phyloP scores from a whole-genome alignment of 768 basidiomycete genomes.

The Phlebiopsis gigantea region DNA sequence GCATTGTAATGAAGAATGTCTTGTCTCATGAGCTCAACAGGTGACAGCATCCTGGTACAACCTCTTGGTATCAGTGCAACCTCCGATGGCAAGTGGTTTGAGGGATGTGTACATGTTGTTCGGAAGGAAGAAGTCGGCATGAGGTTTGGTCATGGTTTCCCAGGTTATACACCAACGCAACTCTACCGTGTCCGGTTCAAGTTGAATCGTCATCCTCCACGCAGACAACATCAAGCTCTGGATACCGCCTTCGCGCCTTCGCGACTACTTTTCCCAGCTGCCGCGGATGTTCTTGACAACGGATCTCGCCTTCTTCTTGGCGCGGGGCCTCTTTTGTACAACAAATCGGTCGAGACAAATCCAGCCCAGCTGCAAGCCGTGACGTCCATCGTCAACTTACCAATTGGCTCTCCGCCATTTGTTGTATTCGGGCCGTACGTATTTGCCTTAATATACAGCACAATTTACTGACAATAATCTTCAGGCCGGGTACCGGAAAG shows the following conservation, averaged over 20 bases:
- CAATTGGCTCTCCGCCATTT: conserved; percentile 46
- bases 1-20: conserved; percentile 7
- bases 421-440: conserved; percentile 63
- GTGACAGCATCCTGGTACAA: conserved; percentile 28
- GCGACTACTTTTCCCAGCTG: conserved; percentile 44
- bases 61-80: conserved; percentile 7
- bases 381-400: conserved; percentile 39
- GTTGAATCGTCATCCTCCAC: conserved; percentile 46
- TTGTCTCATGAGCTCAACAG: conserved; percentile 26
- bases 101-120: conserved; percentile 45
- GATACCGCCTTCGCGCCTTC: conserved; percentile 31
- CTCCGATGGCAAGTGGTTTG: conserved; percentile 28
- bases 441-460: not conserved
- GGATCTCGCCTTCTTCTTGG: conserved; percentile 16
- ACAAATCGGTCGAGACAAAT: conserved; percentile 34
- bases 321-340: conserved; percentile 14
- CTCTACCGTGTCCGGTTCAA: conserved; percentile 52
- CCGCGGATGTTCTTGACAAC: conserved; percentile 5
- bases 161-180: conserved; percentile 26
- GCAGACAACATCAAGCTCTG: conserved; percentile 52
- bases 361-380: conserved; percentile 47
- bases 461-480: not conserved
- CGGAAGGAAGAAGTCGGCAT: conserved; percentile 38
- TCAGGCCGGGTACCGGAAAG: conserved; percentile 53
- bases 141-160: conserved; percentile 41